Evolutionary conservation across 2,329 filamentous ascomycete genomes (phyloP).

Genomic region (Pseudocercospora macadamiae): DNA sequence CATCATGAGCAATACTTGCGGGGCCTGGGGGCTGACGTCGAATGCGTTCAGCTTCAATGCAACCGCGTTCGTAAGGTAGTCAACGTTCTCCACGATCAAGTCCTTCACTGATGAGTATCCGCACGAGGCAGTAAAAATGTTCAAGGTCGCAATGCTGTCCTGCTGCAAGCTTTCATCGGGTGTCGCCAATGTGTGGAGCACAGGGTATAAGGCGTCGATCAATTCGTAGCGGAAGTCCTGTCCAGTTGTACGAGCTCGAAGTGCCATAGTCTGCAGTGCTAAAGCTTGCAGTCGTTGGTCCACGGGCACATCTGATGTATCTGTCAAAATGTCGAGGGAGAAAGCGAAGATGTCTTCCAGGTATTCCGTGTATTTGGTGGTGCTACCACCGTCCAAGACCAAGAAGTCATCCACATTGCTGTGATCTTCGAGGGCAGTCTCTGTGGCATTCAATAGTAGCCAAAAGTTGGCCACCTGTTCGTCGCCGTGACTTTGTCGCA

Average conservation of each 20-base stretch:
- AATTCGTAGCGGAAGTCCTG: constrained; percentile 78
- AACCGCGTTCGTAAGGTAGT: constrained; percentile 95
- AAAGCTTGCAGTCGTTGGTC: constrained; percentile 79
- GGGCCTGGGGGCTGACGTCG: constrained; percentile 87
- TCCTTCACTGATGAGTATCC: constrained; percentile 74
- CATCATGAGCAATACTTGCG: constrained; percentile 93
- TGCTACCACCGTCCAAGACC: constrained; percentile 14
- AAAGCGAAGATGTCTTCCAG: constrained; percentile 70
- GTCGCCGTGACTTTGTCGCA: constrained; percentile 61
- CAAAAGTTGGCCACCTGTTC: constrained; percentile 74
- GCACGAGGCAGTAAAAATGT: constrained; percentile 75
- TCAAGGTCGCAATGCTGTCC: constrained; percentile 82
- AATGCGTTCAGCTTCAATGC: constrained; percentile 87
- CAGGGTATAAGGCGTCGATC: constrained; percentile 86
- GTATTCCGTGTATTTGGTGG: constrained; percentile 24
- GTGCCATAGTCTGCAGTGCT: constrained; percentile 77
- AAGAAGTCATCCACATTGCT: constrained; percentile 69
- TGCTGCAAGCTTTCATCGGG: constrained; percentile 67
- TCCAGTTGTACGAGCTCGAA: constrained; percentile 70
- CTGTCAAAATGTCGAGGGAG: constrained; percentile 64
- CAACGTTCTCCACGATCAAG: constrained; percentile 85
- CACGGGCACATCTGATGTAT: constrained; percentile 39
- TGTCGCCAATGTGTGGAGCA: constrained; percentile 86
- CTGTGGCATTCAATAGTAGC: constrained; percentile 74
- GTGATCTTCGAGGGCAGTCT: constrained; percentile 56